phyloP scores from a whole-genome alignment of 2,329 filamentous ascomycete species.

The Fusarium gaditjirri region DNA sequence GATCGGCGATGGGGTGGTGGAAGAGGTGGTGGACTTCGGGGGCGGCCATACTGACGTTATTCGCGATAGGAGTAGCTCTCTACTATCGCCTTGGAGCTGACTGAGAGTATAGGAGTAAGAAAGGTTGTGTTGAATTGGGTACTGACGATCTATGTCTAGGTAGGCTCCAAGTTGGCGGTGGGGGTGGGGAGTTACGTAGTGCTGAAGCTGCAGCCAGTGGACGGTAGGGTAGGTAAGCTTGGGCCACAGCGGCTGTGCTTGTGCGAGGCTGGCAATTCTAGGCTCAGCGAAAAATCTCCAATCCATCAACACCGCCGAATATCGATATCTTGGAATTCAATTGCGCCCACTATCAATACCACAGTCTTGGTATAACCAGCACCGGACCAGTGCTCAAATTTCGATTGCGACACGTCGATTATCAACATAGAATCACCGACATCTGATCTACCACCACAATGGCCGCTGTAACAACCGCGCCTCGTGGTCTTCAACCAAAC shows the following conservation, averaged over 20 bases:
- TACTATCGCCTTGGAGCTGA: conserved; percentile 75
- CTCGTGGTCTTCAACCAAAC: conserved; percentile 54
- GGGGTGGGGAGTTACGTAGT: conserved; percentile 45
- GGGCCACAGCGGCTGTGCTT: conserved; percentile 35
- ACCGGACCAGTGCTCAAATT: neutral
- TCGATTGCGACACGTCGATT: neutral
- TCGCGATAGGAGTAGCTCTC: conserved; percentile 78
- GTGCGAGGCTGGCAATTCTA: conserved; percentile 38
- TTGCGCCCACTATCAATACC: conserved; percentile 15
- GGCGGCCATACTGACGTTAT: conserved; percentile 73
- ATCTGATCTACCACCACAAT: conserved; percentile 39
- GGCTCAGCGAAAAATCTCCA: conserved; percentile 45
- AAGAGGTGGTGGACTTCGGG: conserved; percentile 97
- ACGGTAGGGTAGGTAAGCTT: conserved; percentile 30
- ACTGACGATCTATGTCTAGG: conserved; percentile 29
- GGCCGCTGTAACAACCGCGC: conserved; percentile 51
- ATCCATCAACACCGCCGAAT: conserved; percentile 33
- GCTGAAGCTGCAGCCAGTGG: conserved; percentile 32
- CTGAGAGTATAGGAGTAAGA: conserved; percentile 31
- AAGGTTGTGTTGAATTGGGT: conserved; percentile 8
- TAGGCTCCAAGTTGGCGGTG: conserved; percentile 28
- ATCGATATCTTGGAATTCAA: conserved; percentile 14
- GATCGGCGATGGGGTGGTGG: conserved; percentile 94
- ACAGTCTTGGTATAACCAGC: conserved; percentile 3
- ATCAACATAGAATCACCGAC: neutral